Percentiles rank a stretch among this genome's conserved stretches.
Conservation (phyloP, 192 early-diverging fungal species). For the Podila minutissima region DNA sequence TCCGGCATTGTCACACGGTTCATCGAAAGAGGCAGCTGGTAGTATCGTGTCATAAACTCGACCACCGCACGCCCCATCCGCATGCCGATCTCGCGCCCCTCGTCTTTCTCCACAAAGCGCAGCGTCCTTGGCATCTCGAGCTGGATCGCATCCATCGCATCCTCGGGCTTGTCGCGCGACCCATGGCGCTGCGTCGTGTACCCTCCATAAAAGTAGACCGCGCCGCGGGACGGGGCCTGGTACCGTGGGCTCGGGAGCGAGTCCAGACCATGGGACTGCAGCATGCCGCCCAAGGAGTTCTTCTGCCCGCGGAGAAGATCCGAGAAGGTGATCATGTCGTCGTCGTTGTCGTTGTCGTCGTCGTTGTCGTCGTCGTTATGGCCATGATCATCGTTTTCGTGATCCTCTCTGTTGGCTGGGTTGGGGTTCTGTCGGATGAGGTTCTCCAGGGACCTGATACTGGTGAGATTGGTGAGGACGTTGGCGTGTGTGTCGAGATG, state of each 20-base stretch:
- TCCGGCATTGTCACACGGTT: neutral
- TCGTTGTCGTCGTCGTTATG: neutral
- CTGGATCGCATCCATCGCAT: slow-evolving; percentile 33
- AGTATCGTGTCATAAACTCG: slow-evolving; percentile 20
- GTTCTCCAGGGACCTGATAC: slow-evolving; percentile 22
- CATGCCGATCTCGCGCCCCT: slow-evolving; percentile 30
- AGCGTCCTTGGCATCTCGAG: slow-evolving; percentile 34
- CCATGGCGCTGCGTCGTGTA: slow-evolving; percentile 32
- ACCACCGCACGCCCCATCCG: slow-evolving; percentile 24
- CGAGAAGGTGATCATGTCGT: slow-evolving; percentile 5
- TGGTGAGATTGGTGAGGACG: slow-evolving; percentile 7
- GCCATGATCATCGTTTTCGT: too few species aligned
- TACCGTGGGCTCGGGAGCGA: slow-evolving; percentile 17
- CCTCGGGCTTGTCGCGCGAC: neutral
- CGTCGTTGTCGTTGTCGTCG: neutral
- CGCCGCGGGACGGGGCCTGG: slow-evolving; percentile 10
- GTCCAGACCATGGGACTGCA: slow-evolving; percentile 23
- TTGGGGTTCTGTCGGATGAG: too few species aligned
- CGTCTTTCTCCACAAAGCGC: slow-evolving; percentile 22
- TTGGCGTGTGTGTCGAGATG: slow-evolving; percentile 1
- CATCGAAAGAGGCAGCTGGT: neutral
- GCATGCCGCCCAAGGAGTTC: slow-evolving; percentile 36
- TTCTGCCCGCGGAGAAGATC: slow-evolving; percentile 12
- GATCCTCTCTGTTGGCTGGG: neutral
- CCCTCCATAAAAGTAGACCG: slow-evolving; percentile 28